These are phyloP conservation scores for Tolypocladium tropicale DNA, from an alignment of 2,329 filamentous ascomycete species.

Conservation along the genomic window DNA sequence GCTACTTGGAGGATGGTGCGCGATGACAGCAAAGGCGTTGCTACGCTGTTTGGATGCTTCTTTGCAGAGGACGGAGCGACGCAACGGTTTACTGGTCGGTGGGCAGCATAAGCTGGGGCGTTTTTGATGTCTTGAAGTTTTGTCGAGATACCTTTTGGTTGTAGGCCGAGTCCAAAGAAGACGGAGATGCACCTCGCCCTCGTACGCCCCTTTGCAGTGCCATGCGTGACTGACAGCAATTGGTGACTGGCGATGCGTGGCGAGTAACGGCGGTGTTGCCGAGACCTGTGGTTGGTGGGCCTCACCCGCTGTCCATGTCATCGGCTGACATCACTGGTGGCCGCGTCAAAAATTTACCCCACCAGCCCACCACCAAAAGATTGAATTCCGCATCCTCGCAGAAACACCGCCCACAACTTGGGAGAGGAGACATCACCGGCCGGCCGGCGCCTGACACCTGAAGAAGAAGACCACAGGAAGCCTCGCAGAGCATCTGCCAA, in stretches of 20 bases:
- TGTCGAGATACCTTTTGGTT: conserved; percentile 8
- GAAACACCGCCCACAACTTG: conserved; percentile 1
- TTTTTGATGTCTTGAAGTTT: conserved; percentile 6
- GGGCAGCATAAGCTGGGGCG: conserved; percentile 8
- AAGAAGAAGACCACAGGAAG: not conserved
- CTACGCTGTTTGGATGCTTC: conserved; percentile 6
- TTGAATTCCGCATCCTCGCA: conserved; percentile 1
- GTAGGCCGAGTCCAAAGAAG: conserved; percentile 1
- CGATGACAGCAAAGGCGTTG: not conserved
- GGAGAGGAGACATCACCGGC: not conserved
- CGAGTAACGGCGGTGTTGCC: not conserved
- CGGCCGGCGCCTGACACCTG: not conserved
- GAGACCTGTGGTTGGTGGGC: not conserved
- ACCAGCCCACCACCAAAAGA: conserved; percentile 17
- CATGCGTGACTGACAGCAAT: not conserved
- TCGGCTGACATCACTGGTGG: conserved; percentile 21
- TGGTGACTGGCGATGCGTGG: not conserved
- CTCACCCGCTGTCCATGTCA: not conserved
- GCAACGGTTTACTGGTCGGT: not conserved
- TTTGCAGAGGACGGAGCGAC: conserved; percentile 1
- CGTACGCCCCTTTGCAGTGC: too few species aligned
- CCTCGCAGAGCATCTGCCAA: conserved; percentile 1
- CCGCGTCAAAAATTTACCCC: conserved; percentile 27
- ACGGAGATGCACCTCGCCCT: not conserved
- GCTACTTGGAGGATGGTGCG: not conserved